Evolutionary conservation across 2,329 filamentous ascomycete genomes (phyloP).

Genomic region (Trichophaea hybrida): DNA sequence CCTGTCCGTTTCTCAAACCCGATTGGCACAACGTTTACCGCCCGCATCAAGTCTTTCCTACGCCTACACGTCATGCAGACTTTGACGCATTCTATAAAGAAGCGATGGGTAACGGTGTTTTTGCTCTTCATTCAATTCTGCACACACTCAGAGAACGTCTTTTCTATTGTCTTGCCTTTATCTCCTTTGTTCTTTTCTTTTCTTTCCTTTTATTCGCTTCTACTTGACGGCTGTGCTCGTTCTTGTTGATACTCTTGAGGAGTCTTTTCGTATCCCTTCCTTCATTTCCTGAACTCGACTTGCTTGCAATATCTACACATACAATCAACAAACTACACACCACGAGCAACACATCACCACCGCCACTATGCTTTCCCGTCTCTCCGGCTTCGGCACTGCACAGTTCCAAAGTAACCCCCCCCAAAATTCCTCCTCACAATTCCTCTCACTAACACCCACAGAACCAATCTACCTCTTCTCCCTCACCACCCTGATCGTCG

Average conservation of each 20-base stretch:
- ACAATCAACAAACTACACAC: background rate
- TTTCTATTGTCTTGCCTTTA: background rate
- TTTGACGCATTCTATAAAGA: background rate
- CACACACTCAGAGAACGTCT: background rate
- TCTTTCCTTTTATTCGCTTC: background rate
- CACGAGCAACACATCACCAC: background rate
- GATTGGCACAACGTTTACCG: background rate
- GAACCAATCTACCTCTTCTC: slow-evolving; percentile 23
- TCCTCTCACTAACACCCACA: background rate
- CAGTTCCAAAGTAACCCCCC: slow-evolving; percentile 14
- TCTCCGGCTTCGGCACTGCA: slow-evolving; percentile 13
- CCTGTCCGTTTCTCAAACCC: background rate
- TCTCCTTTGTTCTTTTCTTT: background rate
- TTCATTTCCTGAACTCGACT: background rate
- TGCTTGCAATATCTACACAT: background rate
- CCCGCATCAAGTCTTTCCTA: background rate
- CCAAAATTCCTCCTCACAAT: background rate
- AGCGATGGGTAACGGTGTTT: background rate
- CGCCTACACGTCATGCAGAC: background rate
- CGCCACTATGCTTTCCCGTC: background rate
- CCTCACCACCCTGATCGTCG: slow-evolving; percentile 21
- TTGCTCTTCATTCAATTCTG: background rate
- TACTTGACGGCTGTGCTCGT: no score
- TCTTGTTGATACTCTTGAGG: no score
- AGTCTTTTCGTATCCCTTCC: background rate